Evolutionary conservation across 2,329 filamentous ascomycete species (phyloP).

Genomic region (Sarocladiaceae sp.): DNA sequence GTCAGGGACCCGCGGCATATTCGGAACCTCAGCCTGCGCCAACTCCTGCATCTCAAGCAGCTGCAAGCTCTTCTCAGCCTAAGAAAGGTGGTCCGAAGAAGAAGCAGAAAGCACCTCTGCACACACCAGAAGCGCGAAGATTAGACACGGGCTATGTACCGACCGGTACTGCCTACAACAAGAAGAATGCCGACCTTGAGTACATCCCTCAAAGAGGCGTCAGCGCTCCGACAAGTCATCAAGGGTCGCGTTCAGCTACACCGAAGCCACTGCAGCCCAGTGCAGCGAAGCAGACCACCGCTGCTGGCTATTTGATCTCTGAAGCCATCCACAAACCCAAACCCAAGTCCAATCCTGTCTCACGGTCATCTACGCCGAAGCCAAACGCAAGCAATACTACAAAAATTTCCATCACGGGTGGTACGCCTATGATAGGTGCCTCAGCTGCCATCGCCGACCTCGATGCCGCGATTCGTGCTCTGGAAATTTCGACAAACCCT

Average conservation of each 20-base stretch:
- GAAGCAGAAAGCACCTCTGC: conserved; percentile 59
- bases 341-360: conserved; percentile 46
- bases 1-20: conserved; percentile 36
- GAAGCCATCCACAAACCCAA: conserved; percentile 61
- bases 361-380: conserved; percentile 51
- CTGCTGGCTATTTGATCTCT: conserved; percentile 75
- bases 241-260: conserved; percentile 31
- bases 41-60: conserved; percentile 8
- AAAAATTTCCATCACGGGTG: conserved; percentile 71
- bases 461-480: conserved; percentile 76
- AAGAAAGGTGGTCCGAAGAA: conserved; percentile 41
- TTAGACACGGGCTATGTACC: conserved; percentile 59
- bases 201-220: conserved; percentile 58
- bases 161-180: conserved; percentile 67
- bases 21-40: conserved; percentile 15
- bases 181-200: conserved; percentile 65
- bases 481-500: conserved; percentile 92
- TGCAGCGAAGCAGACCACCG: conserved; percentile 47
- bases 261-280: conserved; percentile 36
- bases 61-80: conserved; percentile 10
- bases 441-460: conserved; percentile 68
- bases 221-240: conserved; percentile 33
- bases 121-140: conserved; percentile 59
- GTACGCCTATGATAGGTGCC: conserved; percentile 76
- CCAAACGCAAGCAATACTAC: conserved; percentile 46